Evolutionary conservation across 2,329 filamentous ascomycete species (phyloP).

Genomic region (Lecanicillium sp.): DNA sequence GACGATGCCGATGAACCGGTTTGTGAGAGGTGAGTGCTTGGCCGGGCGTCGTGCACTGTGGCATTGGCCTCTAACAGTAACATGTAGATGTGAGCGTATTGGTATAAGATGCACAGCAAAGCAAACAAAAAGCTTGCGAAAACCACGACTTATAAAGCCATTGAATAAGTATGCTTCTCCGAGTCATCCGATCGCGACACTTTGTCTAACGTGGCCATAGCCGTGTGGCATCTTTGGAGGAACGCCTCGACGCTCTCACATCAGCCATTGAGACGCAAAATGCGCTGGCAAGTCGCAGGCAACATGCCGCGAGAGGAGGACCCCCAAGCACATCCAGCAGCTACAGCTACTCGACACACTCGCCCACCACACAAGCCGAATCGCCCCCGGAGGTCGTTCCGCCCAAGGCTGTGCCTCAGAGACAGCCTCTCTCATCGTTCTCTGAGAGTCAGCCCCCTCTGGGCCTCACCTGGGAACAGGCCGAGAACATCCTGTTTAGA

Average conservation of each 20-base stretch:
- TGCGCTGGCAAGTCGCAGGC: slow-evolving; percentile 2
- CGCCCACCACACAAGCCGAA: not conserved
- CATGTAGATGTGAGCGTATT: slow-evolving; percentile 18
- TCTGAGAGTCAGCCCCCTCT: slow-evolving; percentile 17
- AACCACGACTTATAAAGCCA: slow-evolving; percentile 20
- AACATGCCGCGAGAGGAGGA: slow-evolving; percentile 3
- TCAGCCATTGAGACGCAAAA: slow-evolving; percentile 7
- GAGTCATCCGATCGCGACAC: not conserved
- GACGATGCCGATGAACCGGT: slow-evolving; percentile 13
- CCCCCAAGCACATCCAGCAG: not conserved
- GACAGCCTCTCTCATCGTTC: too few species aligned
- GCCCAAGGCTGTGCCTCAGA: not conserved
- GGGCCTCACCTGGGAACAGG: slow-evolving; percentile 31
- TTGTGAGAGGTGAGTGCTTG: slow-evolving; percentile 19
- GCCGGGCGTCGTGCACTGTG: too few species aligned
- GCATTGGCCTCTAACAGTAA: too few species aligned
- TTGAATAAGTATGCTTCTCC: slow-evolving; percentile 15
- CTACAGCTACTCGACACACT: not conserved
- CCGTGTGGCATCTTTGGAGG: slow-evolving; percentile 17
- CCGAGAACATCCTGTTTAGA: slow-evolving; percentile 23
- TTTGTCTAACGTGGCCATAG: slow-evolving; percentile 9
- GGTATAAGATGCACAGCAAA: slow-evolving; percentile 20
- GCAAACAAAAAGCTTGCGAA: slow-evolving; percentile 20
- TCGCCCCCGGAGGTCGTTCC: slow-evolving; percentile 1
- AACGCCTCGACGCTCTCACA: slow-evolving; percentile 15